Conservation (phyloP, 169 alveolate species). For the Plasmodium berghei region DNA sequence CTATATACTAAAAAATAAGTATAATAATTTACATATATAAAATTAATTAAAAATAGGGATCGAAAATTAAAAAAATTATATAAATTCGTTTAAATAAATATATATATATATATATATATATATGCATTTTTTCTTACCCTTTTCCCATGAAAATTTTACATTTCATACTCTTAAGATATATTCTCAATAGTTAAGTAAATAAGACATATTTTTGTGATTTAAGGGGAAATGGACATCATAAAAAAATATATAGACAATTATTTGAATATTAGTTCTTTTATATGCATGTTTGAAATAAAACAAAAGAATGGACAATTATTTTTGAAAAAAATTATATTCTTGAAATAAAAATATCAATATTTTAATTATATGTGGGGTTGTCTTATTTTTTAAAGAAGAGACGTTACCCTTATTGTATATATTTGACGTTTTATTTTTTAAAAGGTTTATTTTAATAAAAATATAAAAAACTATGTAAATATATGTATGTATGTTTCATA, state of each 20-base stretch:
- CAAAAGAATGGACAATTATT: conserved; percentile 13
- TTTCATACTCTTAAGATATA: background rate
- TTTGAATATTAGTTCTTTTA: background rate
- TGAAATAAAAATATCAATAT: background rate
- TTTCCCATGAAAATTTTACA: background rate
- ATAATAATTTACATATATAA: background rate
- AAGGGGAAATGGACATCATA: background rate
- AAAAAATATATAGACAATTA: background rate
- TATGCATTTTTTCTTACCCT: background rate
- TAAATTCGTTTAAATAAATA: background rate
- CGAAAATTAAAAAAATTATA: background rate
- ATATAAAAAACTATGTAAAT: too few species aligned
- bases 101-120: background rate
- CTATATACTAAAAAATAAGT: background rate
- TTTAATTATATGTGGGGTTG: background rate
- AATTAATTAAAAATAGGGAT: background rate
- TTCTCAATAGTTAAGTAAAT: too few species aligned
- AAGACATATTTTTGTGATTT: background rate
- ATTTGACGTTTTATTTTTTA: too few species aligned
- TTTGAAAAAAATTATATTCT: background rate
- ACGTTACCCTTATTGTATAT: too few species aligned
- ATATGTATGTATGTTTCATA: too few species aligned
- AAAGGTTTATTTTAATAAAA: too few species aligned
- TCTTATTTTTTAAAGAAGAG: too few species aligned
- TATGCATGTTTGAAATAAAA: background rate